Base-by-base conservation (phyloP, 257 asterid species). In the Pogostemon cablin region DNA sequence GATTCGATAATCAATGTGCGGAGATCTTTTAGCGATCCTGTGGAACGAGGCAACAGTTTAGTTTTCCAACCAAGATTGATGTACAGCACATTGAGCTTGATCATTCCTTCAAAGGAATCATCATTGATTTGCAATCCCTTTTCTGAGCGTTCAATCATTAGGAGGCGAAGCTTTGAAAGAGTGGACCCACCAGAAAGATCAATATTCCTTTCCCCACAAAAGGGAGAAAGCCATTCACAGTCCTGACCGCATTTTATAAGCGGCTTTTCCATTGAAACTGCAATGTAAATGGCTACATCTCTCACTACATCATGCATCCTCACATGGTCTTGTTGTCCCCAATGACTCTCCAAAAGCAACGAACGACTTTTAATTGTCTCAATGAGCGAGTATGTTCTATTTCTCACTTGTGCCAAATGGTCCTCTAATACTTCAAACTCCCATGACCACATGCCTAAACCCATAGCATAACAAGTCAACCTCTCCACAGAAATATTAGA, bases 291-390 rank as follows among this genome's bases (percentile, higher is more conserved):
- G 4, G 47, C 70, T 4, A 69, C 72, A 44, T 75, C 75, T 25
- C 72, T 66, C 8, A 50, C 68, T 9, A 69, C 53, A 20, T 75
- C 78, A 32, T 74, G 78, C 68, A 67, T 74, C 67, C 39, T 74
- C 3, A 74, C 67, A 46, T 64, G 48, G 3, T 37, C 0, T 55
- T 54, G n/a, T n/a, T n/a, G 35, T 32, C 46, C 4, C 2, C 17
- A 0, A 32, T 25, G 32, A 25, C 73, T 69, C 4, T 58, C 68
- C 4, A 74, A 12, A 0, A 74, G 49, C 68, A 74, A 68, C 25
- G 1, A 68, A 3, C 71, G 53, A 15, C 61, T 61, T 68, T 47
- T 59, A 67, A 68, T 74, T 69, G 4, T 32, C 50, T 59, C 53
- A 32, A 20, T 38, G 55, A 50, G 52, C 34, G 49, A 3, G 0